Conservation (phyloP, 1,284 basidiomycete genomes). For the Leccinum subrobustum region DNA sequence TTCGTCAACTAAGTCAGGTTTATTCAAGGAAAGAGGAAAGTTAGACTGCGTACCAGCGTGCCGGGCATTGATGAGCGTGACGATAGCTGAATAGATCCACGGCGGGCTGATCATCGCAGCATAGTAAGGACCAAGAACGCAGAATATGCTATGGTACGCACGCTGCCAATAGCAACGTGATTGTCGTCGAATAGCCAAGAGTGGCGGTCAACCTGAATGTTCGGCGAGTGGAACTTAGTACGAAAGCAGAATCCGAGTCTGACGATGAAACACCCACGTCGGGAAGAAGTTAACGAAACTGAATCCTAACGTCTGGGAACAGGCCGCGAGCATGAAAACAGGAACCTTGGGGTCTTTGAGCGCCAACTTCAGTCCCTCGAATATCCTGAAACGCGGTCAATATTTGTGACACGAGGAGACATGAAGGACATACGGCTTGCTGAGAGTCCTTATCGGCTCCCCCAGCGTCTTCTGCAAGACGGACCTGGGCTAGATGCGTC, state of each 20-base stretch:
- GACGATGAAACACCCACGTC: not conserved
- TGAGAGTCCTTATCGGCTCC: not conserved
- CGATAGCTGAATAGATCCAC: not conserved
- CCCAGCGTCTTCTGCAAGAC: not conserved
- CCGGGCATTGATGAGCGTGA: not conserved
- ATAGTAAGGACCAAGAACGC: not conserved
- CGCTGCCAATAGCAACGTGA: not conserved
- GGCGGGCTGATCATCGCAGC: not conserved
- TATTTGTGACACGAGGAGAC: not conserved
- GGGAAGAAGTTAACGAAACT: not conserved
- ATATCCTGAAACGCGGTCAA: not conserved
- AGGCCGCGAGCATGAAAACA: not conserved
- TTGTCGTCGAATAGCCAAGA: not conserved
- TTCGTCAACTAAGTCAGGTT: not conserved
- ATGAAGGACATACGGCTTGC: not conserved
- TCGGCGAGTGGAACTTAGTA: not conserved
- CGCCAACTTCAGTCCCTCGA: not conserved
- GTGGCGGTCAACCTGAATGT: not conserved
- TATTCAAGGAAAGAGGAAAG: not conserved
- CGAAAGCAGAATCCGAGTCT: not conserved
- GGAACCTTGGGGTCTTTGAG: not conserved
- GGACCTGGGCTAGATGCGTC: slow-evolving; percentile 49
- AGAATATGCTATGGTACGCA: not conserved
- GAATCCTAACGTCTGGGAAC: not conserved
- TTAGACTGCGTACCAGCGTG: not conserved